A percentile compares a stretch with the other conserved stretches of the same genome.
phyloP scores from a whole-genome alignment of 2,329 filamentous ascomycete species.

The Aaosphaeria arxii region DNA sequence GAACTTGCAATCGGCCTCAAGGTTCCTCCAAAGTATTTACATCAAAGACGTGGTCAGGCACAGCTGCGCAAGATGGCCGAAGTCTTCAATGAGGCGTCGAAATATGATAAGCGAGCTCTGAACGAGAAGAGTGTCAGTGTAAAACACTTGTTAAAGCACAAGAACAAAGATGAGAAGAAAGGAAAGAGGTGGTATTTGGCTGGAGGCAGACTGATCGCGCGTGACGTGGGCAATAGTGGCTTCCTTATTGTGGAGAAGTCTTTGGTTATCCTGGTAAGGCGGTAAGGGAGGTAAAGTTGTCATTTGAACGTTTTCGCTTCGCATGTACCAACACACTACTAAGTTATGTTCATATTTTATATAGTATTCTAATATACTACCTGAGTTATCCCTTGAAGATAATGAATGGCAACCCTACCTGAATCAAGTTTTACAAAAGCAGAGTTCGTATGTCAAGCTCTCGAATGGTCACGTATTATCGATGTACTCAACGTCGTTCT shows the following conservation, averaged over 20 bases:
- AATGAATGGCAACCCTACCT: too few relatives aligned
- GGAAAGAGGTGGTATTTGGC: constrained; percentile 9
- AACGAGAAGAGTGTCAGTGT: constrained; percentile 6
- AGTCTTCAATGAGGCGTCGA: neutral
- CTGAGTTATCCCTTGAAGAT: too few relatives aligned
- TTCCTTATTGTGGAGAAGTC: neutral
- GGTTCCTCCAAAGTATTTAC: neutral
- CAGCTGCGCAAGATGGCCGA: neutral
- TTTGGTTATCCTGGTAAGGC: neutral
- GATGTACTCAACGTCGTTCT: too few relatives aligned
- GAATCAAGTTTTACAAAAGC: too few relatives aligned
- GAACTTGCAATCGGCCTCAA: constrained; percentile 5
- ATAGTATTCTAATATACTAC: too few relatives aligned
- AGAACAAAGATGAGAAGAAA: constrained; percentile 9
- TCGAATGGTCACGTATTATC: too few relatives aligned
- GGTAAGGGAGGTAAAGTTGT: neutral
- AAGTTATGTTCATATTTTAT: too few relatives aligned
- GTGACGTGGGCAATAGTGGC: constrained; percentile 4
- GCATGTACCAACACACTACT: too few relatives aligned
- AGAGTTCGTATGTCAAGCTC: too few relatives aligned
- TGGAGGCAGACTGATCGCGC: constrained; percentile 5
- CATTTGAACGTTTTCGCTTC: too few relatives aligned
- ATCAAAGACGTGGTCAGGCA: neutral
- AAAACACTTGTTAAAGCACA: constrained; percentile 9
- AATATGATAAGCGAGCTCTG: neutral